These are phyloP conservation scores for Malania oleifera DNA, from an alignment of 164 flowering plant species.

Conservation along the genomic window DNA sequence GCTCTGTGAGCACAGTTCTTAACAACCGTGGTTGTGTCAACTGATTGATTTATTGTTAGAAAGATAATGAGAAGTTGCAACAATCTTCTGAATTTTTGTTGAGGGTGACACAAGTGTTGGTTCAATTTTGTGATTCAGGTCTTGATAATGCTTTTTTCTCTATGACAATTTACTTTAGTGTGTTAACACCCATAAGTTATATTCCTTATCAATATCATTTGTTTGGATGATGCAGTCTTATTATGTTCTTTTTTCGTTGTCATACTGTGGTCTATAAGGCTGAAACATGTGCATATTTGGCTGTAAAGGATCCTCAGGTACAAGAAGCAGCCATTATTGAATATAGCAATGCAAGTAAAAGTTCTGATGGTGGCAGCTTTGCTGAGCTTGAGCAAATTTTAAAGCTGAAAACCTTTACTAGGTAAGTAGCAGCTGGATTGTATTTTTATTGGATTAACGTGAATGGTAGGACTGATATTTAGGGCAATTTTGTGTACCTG, in stretches of 20 bases:
- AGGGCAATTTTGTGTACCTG: too few relatives aligned
- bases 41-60: too few relatives aligned
- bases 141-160: too few relatives aligned
- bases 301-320: conserved; percentile 17
- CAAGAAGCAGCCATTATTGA: conserved; percentile 14
- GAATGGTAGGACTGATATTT: too few relatives aligned
- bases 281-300: background rate
- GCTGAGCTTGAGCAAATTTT: conserved; percentile 56
- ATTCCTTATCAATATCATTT: too few relatives aligned
- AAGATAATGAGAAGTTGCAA: background rate
- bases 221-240: background rate
- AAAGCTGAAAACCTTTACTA: conserved; percentile 69
- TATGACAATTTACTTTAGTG: too few relatives aligned
- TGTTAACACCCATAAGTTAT: too few relatives aligned
- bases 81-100: background rate
- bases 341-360: conserved; percentile 11
- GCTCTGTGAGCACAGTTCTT: too few relatives aligned
- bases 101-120: too few relatives aligned
- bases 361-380: conserved; percentile 25
- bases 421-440: conserved; percentile 42
- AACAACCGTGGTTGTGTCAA: too few relatives aligned
- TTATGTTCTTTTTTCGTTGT: background rate
- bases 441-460: background rate
- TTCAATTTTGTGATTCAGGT: too few relatives aligned
- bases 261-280: background rate